Evolutionary conservation across 2,329 filamentous ascomycete genomes (phyloP).

Genomic region (Chaetothyriales sp.): DNA sequence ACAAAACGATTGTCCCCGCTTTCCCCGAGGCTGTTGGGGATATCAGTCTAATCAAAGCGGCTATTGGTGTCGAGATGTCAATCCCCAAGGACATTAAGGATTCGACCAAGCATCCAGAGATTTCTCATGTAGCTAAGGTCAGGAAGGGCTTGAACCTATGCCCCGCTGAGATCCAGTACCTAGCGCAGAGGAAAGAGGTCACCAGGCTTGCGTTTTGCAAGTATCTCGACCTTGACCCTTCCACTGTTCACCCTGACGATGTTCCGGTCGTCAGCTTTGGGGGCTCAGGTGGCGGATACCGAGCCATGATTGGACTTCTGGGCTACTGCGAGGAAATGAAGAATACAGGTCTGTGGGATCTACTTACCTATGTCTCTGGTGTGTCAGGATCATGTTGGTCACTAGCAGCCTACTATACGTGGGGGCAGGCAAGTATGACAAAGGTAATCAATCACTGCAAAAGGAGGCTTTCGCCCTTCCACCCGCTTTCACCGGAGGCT

Average conservation of each 20-base stretch:
- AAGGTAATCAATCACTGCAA: slow-evolving; percentile 7
- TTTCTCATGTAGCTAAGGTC: slow-evolving; percentile 3
- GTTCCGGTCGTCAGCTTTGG: slow-evolving; percentile 9
- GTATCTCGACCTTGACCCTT: slow-evolving; percentile 4
- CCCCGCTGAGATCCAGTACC: slow-evolving; percentile 3
- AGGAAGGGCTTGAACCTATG: slow-evolving; percentile 5
- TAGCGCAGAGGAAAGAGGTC: slow-evolving; percentile 2
- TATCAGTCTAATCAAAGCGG: slow-evolving; percentile 6
- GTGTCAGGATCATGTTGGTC: slow-evolving; percentile 9
- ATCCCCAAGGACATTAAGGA: slow-evolving; percentile 7
- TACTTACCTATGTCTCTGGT: slow-evolving; percentile 7
- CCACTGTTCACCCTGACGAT: slow-evolving; percentile 7
- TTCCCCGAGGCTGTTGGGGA: slow-evolving; percentile 10
- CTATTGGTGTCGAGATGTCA: slow-evolving; percentile 6
- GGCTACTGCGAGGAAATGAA: slow-evolving; percentile 9
- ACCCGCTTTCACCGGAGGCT: slow-evolving; percentile 9
- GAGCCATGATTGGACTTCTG: slow-evolving; percentile 9
- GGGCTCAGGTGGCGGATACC: slow-evolving; percentile 6
- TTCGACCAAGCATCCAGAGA: slow-evolving; percentile 5
- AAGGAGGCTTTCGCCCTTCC: slow-evolving; percentile 6
- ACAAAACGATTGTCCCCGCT: slow-evolving; percentile 9
- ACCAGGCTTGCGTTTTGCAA: slow-evolving; percentile 7
- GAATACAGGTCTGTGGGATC: slow-evolving; percentile 7
- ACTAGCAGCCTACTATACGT: slow-evolving; percentile 11
- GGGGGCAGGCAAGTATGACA: slow-evolving; percentile 6